Percentiles rank a stretch among this genome's conserved stretches.
Conservation (phyloP, 495 filamentous ascomycete species). For the Apodospora peruviana region DNA sequence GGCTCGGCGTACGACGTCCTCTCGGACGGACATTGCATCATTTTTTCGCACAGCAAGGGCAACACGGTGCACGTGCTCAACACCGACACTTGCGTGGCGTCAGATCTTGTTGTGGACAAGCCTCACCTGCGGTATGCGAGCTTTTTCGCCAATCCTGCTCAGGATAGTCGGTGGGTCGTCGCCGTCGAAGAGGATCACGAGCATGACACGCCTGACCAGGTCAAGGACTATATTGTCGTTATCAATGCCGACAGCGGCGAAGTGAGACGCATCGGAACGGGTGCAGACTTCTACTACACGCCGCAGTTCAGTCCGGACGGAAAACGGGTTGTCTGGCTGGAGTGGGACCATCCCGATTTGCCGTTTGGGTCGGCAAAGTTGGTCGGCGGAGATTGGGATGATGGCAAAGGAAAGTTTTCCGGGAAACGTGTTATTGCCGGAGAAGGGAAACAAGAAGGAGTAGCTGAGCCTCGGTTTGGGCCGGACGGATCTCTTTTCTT, state of each 20-base stretch:
- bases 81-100: slow-evolving; percentile 20
- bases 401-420: neutral
- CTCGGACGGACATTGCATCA: slow-evolving; percentile 24
- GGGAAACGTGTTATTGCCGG: no score
- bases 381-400: slow-evolving; percentile 26
- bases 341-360: slow-evolving; percentile 48
- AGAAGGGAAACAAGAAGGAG: slow-evolving; percentile 23
- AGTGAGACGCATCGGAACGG: slow-evolving; percentile 20
- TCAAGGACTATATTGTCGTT: slow-evolving; percentile 30
- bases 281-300: slow-evolving; percentile 45
- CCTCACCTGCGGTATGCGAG: slow-evolving; percentile 31
- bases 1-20: slow-evolving; percentile 28
- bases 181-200: slow-evolving; percentile 44
- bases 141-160: slow-evolving; percentile 31
- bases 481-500: slow-evolving; percentile 39
- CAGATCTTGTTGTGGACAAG: slow-evolving; percentile 19
- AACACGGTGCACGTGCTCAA: slow-evolving; percentile 33
- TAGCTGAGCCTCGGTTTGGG: slow-evolving; percentile 41
- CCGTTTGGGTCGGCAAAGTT: slow-evolving; percentile 43
- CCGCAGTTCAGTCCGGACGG: slow-evolving; percentile 43
- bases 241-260: slow-evolving; percentile 26
- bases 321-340: slow-evolving; percentile 39
- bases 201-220: slow-evolving; percentile 12
- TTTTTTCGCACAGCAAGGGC: slow-evolving; percentile 35
- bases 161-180: slow-evolving; percentile 26